phyloP scores from a whole-genome alignment of 1,139 yeast species.

The Yamadazyma diospyri region DNA sequence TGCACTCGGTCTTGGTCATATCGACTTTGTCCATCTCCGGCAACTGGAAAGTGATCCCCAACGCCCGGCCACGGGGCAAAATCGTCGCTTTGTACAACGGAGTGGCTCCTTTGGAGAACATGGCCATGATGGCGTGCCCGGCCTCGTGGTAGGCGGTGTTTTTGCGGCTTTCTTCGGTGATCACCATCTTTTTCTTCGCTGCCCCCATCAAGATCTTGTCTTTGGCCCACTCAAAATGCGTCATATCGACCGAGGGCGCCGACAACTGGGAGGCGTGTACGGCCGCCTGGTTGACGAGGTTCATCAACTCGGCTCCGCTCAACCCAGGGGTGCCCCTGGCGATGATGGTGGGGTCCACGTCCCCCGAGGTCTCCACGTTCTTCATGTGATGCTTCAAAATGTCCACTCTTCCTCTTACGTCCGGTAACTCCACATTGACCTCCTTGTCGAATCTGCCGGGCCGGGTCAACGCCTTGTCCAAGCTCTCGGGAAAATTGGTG shows the following conservation, averaged over 20 bases:
- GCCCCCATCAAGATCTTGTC: constrained; percentile 98
- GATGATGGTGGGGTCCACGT: constrained; percentile 81
- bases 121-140: constrained; percentile 97
- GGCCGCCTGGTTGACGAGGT: constrained; percentile 96
- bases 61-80: constrained; percentile 92
- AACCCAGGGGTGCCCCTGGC: constrained; percentile 98
- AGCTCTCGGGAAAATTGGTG: constrained; percentile 94
- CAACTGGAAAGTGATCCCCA: constrained; percentile 93
- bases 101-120: constrained; percentile 94
- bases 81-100: constrained; percentile 96
- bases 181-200: constrained; percentile 94
- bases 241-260: constrained; percentile 87
- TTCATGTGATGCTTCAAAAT: constrained; percentile 90
- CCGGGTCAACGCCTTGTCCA: constrained; percentile 95
- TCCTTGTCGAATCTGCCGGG: constrained; percentile 98
- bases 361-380: constrained; percentile 79
- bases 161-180: constrained; percentile 89
- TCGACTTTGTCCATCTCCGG: constrained; percentile 99
- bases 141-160: constrained; percentile 99
- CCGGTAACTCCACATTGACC: constrained; percentile 94
- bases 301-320: constrained; percentile 95
- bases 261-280: constrained; percentile 91
- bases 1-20: constrained; percentile 82
- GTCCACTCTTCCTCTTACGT: constrained; percentile 94
- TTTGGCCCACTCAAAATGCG: constrained; percentile 97